A percentile compares a stretch with the other conserved stretches of the same genome.
phyloP scores from a whole-genome alignment of 202 grass and related monocot genomes.

The Elaeis oleifera region DNA sequence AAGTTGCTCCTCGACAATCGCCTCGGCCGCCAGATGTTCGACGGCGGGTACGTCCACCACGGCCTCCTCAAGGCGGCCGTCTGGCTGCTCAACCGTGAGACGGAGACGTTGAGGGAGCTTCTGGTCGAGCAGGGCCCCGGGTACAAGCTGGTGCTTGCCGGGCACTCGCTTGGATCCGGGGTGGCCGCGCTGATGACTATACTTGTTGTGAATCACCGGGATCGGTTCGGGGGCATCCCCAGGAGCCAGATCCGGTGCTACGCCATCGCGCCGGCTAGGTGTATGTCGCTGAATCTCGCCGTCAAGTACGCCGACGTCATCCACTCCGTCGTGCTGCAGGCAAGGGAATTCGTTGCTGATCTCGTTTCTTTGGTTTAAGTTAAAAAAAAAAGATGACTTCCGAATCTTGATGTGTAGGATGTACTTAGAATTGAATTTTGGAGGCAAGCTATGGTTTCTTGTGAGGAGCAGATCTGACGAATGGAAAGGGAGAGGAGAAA shows the following conservation, averaged over 20 bases:
- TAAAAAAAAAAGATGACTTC: too few relatives aligned
- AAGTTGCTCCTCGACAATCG: constrained; percentile 87
- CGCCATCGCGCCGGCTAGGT: constrained; percentile 70
- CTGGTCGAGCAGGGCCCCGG: constrained; percentile 37
- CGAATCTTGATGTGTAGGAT: too few relatives aligned
- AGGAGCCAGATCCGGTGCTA: constrained; percentile 64
- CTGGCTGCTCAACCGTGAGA: constrained; percentile 72
- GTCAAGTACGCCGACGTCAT: constrained; percentile 98
- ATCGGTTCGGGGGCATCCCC: constrained; percentile 47
- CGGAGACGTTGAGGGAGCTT: constrained; percentile 35
- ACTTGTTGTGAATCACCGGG: constrained; percentile 65
- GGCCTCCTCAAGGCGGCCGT: constrained; percentile 69
- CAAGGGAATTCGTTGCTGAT: background rate
- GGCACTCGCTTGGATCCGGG: constrained; percentile 90
- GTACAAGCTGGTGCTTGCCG: constrained; percentile 65
- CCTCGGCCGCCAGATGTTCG: constrained; percentile 90
- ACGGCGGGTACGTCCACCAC: constrained; percentile 84
- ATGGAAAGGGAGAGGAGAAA: too few relatives aligned
- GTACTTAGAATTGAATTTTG: too few relatives aligned
- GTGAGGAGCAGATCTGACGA: too few relatives aligned
- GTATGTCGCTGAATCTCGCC: constrained; percentile 98
- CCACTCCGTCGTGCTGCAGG: constrained; percentile 88
- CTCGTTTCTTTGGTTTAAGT: background rate
- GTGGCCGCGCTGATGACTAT: constrained; percentile 81
- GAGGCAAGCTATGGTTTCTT: too few relatives aligned